Base-by-base conservation (phyloP, 2,329 filamentous ascomycete genomes). In the Macrophomina tecta region DNA sequence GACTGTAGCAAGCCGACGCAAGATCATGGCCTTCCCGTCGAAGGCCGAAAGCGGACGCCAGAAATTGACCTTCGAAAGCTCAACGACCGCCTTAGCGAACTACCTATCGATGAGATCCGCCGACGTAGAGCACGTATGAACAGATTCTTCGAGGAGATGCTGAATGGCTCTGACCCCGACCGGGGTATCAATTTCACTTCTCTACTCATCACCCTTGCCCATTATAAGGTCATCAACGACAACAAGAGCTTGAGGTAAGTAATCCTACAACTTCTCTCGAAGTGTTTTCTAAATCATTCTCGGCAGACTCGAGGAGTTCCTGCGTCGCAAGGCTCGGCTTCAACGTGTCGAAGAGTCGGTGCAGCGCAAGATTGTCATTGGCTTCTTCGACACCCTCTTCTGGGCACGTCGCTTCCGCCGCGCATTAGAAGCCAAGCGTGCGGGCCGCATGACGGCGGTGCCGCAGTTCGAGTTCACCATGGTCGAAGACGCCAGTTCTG, bases 211-310 rank as follows among this genome's bases (percentile, higher is more conserved):
- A 96, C 97, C 68, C 84, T 99, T 67, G 94, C 96, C 40, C 95
- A 99, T 79, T 97, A 99, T 84, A 99, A 98, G 74, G 93, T 99
- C 74, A 99, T 99, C 77, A 97, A 90, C 72, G 95, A 99, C 79
- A 97, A 91, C 82, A 97, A 97, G 84, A 97, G 93, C 79, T 82
- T 99, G 75, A 90, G 87, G 90, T 91, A 82, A 76, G 71, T 51
- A 28, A 46, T n/a, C 16, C 6, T 12, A 16, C 8, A 6, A 16
- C 7, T 12, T 11, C 1, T 56, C 1, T 1, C n/a, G 11, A 2
- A 4, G 30, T 5, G n/a, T 14, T 9, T 3, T 18, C 16, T 53
- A n/a, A 65, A 53, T 2, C 12, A 7, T 0, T 5, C 36, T 5
- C 23, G 23, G 1, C 46, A 93, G 92, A 69, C 86, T 99, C 2